These are phyloP conservation scores for Pseudogymnoascus sp. DNA, from an alignment of 2,329 filamentous ascomycete genomes.

Conservation along the genomic window DNA sequence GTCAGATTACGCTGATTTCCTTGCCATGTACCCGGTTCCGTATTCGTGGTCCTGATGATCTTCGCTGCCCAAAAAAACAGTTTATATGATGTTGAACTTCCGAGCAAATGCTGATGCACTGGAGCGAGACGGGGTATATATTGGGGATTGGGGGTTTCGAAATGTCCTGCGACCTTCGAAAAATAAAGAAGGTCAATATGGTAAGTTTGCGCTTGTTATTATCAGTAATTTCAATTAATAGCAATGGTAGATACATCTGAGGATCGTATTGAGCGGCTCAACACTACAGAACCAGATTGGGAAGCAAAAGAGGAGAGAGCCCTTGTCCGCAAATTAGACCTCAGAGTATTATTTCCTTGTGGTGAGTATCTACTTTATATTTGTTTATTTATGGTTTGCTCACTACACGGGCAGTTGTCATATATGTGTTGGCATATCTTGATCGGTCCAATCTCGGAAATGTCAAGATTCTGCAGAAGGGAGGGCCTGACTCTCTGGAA, in stretches of 20 bases:
- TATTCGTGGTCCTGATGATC: background rate
- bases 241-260: background rate
- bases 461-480: constrained; percentile 17
- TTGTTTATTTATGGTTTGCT: background rate
- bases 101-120: background rate
- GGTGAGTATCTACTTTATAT: background rate
- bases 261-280: constrained; percentile 5
- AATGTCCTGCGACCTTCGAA: constrained; percentile 1
- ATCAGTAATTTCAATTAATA: background rate
- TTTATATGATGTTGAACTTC: background rate
- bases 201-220: background rate
- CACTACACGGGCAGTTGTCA: constrained; percentile 14
- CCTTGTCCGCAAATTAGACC: constrained; percentile 19
- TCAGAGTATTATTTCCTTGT: constrained; percentile 16
- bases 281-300: constrained; percentile 15
- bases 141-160: constrained; percentile 5
- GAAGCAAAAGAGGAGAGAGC: constrained; percentile 16
- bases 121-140: constrained; percentile 9
- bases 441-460: constrained; percentile 20
- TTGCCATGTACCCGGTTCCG: background rate
- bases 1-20: background rate
- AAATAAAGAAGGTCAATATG: background rate
- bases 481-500: constrained; percentile 13
- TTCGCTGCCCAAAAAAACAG: background rate
- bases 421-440: constrained; percentile 20